Conservation (phyloP, 106 monocot genomes). For the Dioscorea alata region DNA sequence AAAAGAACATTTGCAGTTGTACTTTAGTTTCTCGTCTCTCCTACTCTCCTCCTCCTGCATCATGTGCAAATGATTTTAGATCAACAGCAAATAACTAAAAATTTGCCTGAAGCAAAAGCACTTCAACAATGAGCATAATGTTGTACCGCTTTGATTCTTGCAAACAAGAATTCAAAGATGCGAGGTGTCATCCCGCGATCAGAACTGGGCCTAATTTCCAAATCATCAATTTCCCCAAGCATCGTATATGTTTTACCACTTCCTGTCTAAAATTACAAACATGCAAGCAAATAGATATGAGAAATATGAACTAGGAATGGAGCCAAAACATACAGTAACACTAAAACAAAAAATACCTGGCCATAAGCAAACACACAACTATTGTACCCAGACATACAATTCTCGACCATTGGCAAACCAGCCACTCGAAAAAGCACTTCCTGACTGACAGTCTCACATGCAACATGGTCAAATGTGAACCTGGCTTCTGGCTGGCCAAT, state of each 20-base stretch:
- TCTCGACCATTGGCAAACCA: constrained; percentile 92
- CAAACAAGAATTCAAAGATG: constrained; percentile 98
- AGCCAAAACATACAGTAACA: not conserved
- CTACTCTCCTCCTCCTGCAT: constrained; percentile 91
- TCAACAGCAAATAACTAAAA: too few species aligned
- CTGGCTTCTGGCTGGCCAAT: constrained; percentile 72
- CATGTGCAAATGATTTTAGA: too few species aligned
- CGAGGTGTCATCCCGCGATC: constrained; percentile 91
- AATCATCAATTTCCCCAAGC: constrained; percentile 84
- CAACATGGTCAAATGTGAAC: constrained; percentile 92
- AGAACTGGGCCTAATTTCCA: constrained; percentile 52
- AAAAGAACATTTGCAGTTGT: constrained; percentile 91
- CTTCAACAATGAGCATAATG: not conserved
- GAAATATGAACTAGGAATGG: not conserved
- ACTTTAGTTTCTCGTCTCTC: constrained; percentile 84
- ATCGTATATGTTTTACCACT: constrained; percentile 97
- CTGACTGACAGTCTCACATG: constrained; percentile 89
- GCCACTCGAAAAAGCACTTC: constrained; percentile 81
- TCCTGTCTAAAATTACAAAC: constrained; percentile 61
- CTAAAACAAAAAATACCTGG: constrained; percentile 40
- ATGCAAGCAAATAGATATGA: not conserved
- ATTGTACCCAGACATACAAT: constrained; percentile 97
- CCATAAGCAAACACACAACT: constrained; percentile 98
- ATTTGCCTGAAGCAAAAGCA: not conserved
- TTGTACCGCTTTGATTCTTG: constrained; percentile 85